phyloP scores from a whole-genome alignment of 2,329 filamentous ascomycete genomes.

The Aspergillus hortae region DNA sequence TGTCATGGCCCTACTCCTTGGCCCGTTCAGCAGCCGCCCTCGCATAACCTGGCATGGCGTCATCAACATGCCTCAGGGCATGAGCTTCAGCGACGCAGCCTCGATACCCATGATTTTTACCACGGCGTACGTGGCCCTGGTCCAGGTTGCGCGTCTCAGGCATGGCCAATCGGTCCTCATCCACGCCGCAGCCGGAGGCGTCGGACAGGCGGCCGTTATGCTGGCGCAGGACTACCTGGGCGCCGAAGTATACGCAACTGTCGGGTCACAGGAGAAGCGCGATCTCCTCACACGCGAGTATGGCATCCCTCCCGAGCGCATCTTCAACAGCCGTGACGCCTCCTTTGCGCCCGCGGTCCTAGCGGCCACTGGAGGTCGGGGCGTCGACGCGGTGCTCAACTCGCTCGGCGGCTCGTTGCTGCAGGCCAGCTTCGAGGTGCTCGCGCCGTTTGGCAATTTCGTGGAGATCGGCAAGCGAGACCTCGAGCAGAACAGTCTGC shows the following conservation, averaged over 20 bases:
- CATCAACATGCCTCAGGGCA: not conserved
- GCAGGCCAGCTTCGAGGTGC: not conserved
- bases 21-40: not conserved
- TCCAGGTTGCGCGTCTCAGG: not conserved
- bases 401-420: not conserved
- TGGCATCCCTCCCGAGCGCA: not conserved
- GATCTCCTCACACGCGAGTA: not conserved
- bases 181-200: slow-evolving; percentile 2
- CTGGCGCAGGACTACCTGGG: not conserved
- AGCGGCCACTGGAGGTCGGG: not conserved
- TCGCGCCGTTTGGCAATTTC: not conserved
- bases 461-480: not conserved
- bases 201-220: not conserved
- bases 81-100: not conserved
- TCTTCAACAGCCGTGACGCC: not conserved
- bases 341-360: not conserved
- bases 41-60: not conserved
- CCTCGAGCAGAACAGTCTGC: not conserved
- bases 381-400: not conserved
- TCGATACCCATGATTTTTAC: not conserved
- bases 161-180: not conserved
- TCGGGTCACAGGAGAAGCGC: not conserved
- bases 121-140: not conserved
- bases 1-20: not conserved
- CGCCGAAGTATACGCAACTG: not conserved